These are phyloP conservation scores for Herpetomonas samuelpessoai DNA, from an alignment of 208 protist species.

Conservation along the genomic window DNA sequence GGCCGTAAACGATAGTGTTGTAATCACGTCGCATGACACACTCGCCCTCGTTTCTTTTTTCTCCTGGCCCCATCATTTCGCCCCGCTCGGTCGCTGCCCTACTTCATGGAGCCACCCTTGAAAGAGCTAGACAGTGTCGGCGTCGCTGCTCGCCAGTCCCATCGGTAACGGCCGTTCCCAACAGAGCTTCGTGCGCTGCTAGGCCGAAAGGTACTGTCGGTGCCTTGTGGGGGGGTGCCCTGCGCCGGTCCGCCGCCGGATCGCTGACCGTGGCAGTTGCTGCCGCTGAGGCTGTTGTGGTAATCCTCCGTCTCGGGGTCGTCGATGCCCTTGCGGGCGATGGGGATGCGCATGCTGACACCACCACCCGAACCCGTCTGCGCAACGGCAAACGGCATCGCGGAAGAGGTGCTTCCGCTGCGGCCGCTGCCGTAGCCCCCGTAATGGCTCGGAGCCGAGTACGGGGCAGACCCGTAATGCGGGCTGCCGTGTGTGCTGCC, in stretches of 20 bases:
- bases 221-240: not conserved
- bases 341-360: not conserved
- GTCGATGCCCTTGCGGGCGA: not conserved
- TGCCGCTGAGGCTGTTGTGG: not conserved
- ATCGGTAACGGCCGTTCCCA: not conserved
- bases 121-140: not conserved
- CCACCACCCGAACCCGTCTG: no score
- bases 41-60: no score
- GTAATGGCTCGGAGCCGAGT: not conserved
- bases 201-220: not conserved
- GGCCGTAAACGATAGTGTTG: no score
- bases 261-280: not conserved
- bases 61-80: no score
- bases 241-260: not conserved
- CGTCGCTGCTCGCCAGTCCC: not conserved
- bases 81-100: no score
- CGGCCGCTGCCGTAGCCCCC: no score
- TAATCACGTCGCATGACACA: no score
- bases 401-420: not conserved
- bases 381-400: not conserved
- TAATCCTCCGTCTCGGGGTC: not conserved
- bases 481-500: no score
- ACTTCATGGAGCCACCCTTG: not conserved
- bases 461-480: no score
- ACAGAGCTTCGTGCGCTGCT: not conserved